Base-by-base conservation (phyloP, 2,329 filamentous ascomycete species). In the Colletotrichum eleusines region DNA sequence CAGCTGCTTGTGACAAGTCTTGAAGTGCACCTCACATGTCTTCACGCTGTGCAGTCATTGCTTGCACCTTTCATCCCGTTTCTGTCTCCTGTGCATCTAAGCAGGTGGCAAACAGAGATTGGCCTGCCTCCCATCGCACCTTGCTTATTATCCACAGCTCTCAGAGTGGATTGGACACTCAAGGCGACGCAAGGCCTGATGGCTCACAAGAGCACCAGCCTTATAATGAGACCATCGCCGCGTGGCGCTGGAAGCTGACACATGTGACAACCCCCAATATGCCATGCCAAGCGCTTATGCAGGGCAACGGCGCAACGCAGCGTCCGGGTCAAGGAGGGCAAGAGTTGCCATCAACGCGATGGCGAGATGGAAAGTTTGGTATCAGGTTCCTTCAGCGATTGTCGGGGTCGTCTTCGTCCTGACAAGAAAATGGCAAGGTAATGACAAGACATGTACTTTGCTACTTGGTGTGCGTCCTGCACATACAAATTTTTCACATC, bases 201-300 rank as follows among this genome's bases (percentile, higher is more conserved):
- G 42, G 18, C 7, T 11, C 6, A 51, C 46, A 55, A 40, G 26
- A 55, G 26, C 33, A 28, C 8, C 50, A 20, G 12, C 18, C 14
- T 61, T 38, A 38, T 53, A 16, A 42, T 28, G 28, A 38, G 16
- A 69, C 33, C 63, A 51, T 65, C 46, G 50, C 53, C 42, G 48
- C 16, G 9, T 61, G 31, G 23, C 51, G 38, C 40, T 40, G 31
- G 16, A 16, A 66, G 18, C 20, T 61, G 40, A 54, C 38, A 50
- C 44, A 48, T 60, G 54, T 61, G 46, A 61, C 67, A 50, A 66
- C 60, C 33, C 46, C 50, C 48, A 55, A 42, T 9, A 28, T 59
- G 46, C 53, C 46, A 28, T 59, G 46, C 53, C 46, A 54, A 42
- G 26, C 20, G 20, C 35, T 33, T 48, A 50, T 33, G 23, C 38